These are phyloP conservation scores for Fusarium scirpi DNA, from an alignment of 2,329 filamentous ascomycete species.

Conservation along the genomic window DNA sequence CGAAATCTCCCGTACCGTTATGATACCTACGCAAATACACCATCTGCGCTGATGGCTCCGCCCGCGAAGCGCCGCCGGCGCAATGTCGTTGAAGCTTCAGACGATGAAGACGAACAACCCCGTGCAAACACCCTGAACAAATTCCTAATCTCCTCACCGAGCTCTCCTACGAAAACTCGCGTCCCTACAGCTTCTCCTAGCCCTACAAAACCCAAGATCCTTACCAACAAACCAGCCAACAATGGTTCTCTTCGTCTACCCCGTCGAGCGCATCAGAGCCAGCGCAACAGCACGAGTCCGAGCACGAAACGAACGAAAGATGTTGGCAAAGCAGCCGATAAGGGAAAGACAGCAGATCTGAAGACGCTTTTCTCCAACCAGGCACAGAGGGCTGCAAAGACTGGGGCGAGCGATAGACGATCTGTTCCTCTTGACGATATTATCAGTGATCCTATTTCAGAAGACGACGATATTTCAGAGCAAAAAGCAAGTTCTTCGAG, in stretches of 20 bases:
- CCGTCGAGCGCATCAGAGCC: slow-evolving; percentile 46
- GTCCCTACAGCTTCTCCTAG: slow-evolving; percentile 56
- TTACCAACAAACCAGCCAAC: slow-evolving; percentile 39
- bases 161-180: slow-evolving; percentile 52
- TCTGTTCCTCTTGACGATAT: slow-evolving; percentile 60
- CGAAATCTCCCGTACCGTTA: slow-evolving; percentile 38
- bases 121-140: slow-evolving; percentile 63
- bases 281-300: slow-evolving; percentile 49
- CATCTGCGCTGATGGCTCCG: slow-evolving; percentile 64
- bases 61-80: slow-evolving; percentile 70
- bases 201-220: slow-evolving; percentile 52
- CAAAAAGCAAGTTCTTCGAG: slow-evolving; percentile 64
- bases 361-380: slow-evolving; percentile 72
- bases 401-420: slow-evolving; percentile 48
- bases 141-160: slow-evolving; percentile 67
- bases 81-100: slow-evolving; percentile 64
- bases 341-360: slow-evolving; percentile 67
- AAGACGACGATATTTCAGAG: slow-evolving; percentile 68
- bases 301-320: slow-evolving; percentile 57
- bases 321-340: slow-evolving; percentile 59
- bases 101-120: slow-evolving; percentile 62
- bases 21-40: slow-evolving; percentile 45
- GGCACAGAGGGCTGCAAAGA: slow-evolving; percentile 60
- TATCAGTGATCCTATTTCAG: slow-evolving; percentile 69
- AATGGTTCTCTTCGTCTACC: slow-evolving; percentile 38